phyloP scores from a whole-genome alignment of 371 early-diverging fungal species.

The Mortierella sp. region DNA sequence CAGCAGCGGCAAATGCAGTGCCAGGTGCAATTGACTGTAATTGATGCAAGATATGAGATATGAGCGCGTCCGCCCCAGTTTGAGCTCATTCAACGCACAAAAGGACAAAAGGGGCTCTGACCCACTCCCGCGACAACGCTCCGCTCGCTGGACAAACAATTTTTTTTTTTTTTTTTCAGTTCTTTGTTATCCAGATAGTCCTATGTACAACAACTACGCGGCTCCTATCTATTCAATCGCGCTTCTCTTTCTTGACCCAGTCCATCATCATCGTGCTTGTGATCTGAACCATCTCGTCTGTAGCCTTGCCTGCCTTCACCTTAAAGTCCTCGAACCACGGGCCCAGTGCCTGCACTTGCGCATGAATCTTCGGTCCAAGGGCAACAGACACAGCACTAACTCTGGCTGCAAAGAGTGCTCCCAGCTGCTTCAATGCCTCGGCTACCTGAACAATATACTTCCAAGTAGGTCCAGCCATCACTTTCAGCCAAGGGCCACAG shows the following conservation, averaged over 20 bases:
- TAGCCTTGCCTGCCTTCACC: constrained; percentile 14
- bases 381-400: constrained; percentile 17
- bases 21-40: too few relatives aligned
- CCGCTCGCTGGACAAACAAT: too few relatives aligned
- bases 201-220: too few relatives aligned
- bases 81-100: too few relatives aligned
- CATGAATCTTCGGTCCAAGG: constrained; percentile 18
- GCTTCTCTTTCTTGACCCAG: constrained; percentile 49
- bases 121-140: too few relatives aligned
- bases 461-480: constrained; percentile 22
- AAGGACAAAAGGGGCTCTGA: too few relatives aligned
- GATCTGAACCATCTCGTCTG: constrained; percentile 30
- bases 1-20: too few relatives aligned
- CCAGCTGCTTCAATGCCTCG: constrained; percentile 9
- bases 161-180: too few relatives aligned
- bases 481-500: constrained; percentile 1
- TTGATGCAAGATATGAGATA: too few relatives aligned
- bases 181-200: too few relatives aligned
- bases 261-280: constrained; percentile 37
- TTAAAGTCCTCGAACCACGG: constrained; percentile 34
- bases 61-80: too few relatives aligned
- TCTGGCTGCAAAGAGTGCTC: neutral
- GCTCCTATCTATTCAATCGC: constrained; percentile 22
- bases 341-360: constrained; percentile 11
- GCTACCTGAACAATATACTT: constrained; percentile 12